Evolutionary conservation across 176 grass and related monocot species (phyloP).

Genomic region (Areca catechu): DNA sequence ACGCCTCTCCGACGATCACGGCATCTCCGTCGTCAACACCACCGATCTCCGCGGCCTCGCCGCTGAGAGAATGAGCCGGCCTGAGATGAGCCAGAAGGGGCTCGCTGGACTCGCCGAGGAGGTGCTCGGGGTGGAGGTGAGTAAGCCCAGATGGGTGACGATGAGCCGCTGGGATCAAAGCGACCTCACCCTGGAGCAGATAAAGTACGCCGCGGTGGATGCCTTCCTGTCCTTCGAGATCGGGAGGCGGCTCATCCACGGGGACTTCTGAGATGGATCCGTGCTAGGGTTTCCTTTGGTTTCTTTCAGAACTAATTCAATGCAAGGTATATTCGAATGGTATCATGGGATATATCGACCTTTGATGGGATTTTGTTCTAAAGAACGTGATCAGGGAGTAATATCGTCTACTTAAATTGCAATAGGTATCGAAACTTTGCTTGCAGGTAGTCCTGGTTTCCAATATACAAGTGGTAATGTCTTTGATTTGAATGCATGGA

Average conservation of each 20-base stretch:
- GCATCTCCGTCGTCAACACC: constrained; percentile 4
- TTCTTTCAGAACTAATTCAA: no score
- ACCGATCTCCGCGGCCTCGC: constrained; percentile 30
- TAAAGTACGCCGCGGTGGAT: constrained; percentile 44
- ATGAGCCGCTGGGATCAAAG: constrained; percentile 28
- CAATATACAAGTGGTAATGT: no score
- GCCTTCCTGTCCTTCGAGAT: constrained; percentile 46
- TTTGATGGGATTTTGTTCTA: no score
- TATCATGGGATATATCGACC: no score
- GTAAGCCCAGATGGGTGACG: constrained; percentile 22
- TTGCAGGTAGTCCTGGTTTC: no score
- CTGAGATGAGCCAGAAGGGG: constrained; percentile 19
- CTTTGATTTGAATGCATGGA: no score
- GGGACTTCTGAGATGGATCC: neutral
- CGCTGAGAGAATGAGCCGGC: constrained; percentile 10
- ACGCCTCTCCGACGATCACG: constrained; percentile 23
- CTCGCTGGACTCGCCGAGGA: constrained; percentile 23
- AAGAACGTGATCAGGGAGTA: no score
- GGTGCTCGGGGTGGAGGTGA: constrained; percentile 21
- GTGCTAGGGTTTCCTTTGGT: no score
- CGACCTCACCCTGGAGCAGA: constrained; percentile 20
- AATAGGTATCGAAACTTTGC: no score
- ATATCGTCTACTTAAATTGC: no score
- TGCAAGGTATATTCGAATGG: no score
- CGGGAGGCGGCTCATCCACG: constrained; percentile 27